Base-by-base conservation (phyloP, 345 rosid genomes). In the Aquilaria malaccensis region DNA sequence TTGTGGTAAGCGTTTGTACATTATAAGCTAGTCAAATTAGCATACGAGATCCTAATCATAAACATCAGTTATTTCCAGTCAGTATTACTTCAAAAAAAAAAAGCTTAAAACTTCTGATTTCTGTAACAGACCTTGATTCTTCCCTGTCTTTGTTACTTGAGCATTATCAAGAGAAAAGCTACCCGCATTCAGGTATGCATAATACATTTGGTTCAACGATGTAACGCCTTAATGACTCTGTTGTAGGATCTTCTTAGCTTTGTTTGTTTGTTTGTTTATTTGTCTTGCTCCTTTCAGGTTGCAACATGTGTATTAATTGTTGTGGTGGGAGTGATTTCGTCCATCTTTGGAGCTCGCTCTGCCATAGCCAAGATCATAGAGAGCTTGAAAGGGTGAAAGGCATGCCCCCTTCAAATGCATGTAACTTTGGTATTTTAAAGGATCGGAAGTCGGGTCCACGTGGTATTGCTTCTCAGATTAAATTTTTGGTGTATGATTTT, bases 91-190 rank as follows among this genome's bases (percentile, higher is more conserved):
- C 15, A 47, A 55, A 13, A 47, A 45, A 45, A 31, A 47, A 11
- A 6, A 6, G 45, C 13, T 55, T 47, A 11, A 45, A 22, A 64
- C 55, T 51, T 41, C 64, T 49, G 13, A 30, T 50, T 64, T 55
- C 29, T 61, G 60, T 63, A 52, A 75, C 81, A 93, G 98, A 84
- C 96, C n/a, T 67, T 93, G 79, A 87, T 93, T 72, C 88, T 93
- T 76, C 98, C 98, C 0, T 85, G 91, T 4, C 91, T 80, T 69
- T 93, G 98, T 77, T 93, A 76, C 75, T 74, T 93, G 81, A 87
- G 96, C 77, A 93, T 93, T 64, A 11, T 78, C 72, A 70, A 82
- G 78, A 76, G 71, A 29, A 87, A 80, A 75, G 80, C 72, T 53
- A 81, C 83, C 1, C 68, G 54, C 43, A 15, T 77, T 56, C 88